Base-by-base conservation (phyloP, 73 alveolate genomes). In the Paraurostyla sp. region DNA sequence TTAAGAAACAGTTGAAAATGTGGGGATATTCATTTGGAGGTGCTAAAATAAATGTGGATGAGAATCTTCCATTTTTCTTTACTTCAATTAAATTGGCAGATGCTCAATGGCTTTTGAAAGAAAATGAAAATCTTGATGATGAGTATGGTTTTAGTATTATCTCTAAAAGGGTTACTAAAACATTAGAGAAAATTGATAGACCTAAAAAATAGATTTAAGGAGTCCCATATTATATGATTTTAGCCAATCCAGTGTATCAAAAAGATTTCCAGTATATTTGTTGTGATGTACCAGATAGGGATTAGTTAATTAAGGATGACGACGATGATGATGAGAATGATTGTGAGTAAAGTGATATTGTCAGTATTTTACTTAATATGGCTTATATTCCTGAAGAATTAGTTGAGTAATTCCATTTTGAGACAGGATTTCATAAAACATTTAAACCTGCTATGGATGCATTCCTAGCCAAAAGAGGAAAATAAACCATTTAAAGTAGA, bases 241-340 rank as follows among this genome's bases (percentile, higher is more conserved):
- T 85, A 20, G 93, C 93, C 13, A 85, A 85, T 36, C 93, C 93
- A 0, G 16, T 20, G 11, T 85, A 85, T 32, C 33, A 42, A 9
- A 69, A 69, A 33, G 63, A 85, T 36, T 85, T 85, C 82, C 60
- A 85, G 41, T 85, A 85, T 30, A 73, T 73, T 33, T 30, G 87
- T 58, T 71, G 76, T 48, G 86, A 71, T 25, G 93, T 85, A 13
- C 69, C 88, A 20, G 93, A 85, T 20, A 68, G 93, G 54, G 54
- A 85, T 48, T n/a, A 54, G 25, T 50, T 73, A 7, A 73, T 73
- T 16, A 73, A 73, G 51, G 87, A 73, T 50, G 87, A 73, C 50
- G 87, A 73, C 46, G 87, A 73, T 29, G 87, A 73, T 30, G 87
- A 73, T 30, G 87, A 73, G 23, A 73, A 73, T 29, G 87, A 73